Percentiles rank a stretch among this genome's conserved stretches.
phyloP scores from a whole-genome alignment of 2,329 filamentous ascomycete species.

The Talaromyces pinophilus region DNA sequence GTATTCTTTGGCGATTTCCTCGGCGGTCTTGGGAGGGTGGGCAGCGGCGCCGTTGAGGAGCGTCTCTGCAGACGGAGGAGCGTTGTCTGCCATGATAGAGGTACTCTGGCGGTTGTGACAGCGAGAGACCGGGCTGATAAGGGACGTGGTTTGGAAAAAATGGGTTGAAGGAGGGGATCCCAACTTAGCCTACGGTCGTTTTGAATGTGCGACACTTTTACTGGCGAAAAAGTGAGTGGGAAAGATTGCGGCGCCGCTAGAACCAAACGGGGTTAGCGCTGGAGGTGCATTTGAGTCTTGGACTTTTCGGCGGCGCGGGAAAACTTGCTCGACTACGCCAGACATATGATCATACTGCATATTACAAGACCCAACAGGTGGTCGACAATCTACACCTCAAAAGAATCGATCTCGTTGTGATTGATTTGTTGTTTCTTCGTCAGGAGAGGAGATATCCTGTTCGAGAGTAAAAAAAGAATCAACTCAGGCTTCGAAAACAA shows the following conservation, averaged over 20 bases:
- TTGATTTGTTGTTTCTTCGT: not conserved
- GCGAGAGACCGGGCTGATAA: conserved; percentile 25
- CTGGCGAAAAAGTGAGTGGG: conserved; percentile 36
- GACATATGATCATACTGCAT: conserved; percentile 1
- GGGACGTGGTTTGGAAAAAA: conserved; percentile 25
- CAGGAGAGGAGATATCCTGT: not conserved
- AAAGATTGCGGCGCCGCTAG: conserved; percentile 37
- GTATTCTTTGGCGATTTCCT: conserved; percentile 68
- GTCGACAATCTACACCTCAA: not conserved
- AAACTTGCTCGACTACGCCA: conserved; percentile 16
- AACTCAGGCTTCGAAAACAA: not conserved
- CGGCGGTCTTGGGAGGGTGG: conserved; percentile 45
- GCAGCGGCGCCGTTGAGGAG: conserved; percentile 52
- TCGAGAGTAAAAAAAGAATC: not conserved
- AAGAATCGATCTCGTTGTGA: not conserved
- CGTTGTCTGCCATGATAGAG: conserved; percentile 54
- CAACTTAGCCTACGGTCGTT: conserved; percentile 16
- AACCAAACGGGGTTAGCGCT: conserved; percentile 30
- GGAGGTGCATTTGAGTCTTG: not conserved
- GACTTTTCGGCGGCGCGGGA: conserved; percentile 19
- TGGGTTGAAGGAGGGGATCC: conserved; percentile 22
- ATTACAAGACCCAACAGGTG: not conserved
- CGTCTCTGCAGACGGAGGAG: conserved; percentile 51
- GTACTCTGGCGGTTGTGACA: conserved; percentile 24
- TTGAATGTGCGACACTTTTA: conserved; percentile 33